Evolutionary conservation across 495 filamentous ascomycete genomes (phyloP).

Genomic region (Talaromyces proteolyticus): DNA sequence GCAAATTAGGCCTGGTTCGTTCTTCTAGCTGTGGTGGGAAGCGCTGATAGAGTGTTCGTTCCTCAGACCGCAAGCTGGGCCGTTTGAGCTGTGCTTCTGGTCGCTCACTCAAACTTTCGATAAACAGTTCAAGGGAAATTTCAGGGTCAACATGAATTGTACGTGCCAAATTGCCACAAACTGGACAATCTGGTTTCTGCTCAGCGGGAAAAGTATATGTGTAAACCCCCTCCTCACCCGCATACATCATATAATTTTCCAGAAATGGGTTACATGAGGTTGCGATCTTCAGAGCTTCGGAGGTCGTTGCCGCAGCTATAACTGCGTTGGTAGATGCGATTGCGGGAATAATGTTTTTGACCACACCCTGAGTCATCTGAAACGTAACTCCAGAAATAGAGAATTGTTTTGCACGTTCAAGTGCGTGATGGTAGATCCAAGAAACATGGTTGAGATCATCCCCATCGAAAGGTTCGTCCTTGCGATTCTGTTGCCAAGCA

Average conservation of each 20-base stretch:
- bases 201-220: slow-evolving; percentile 95
- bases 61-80: slow-evolving; percentile 76
- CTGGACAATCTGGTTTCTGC: slow-evolving; percentile 88
- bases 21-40: slow-evolving; percentile 73
- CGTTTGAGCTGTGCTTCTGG: slow-evolving; percentile 88
- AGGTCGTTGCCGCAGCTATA: slow-evolving; percentile 90
- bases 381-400: slow-evolving; percentile 92
- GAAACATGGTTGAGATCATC: slow-evolving; percentile 96
- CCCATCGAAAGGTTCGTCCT: slow-evolving; percentile 71
- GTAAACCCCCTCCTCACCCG: slow-evolving; percentile 88
- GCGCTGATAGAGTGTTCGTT: slow-evolving; percentile 84
- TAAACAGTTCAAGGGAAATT: slow-evolving; percentile 75
- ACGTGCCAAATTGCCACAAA: slow-evolving; percentile 79
- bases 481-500: slow-evolving; percentile 57
- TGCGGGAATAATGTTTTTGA: slow-evolving; percentile 99
- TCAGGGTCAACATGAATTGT: slow-evolving; percentile 64
- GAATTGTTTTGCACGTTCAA: slow-evolving; percentile 76
- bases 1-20: slow-evolving; percentile 75
- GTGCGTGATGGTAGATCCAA: slow-evolving; percentile 89
- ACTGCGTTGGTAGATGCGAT: slow-evolving; percentile 98
- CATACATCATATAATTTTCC: slow-evolving; percentile 99
- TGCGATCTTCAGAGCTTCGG: slow-evolving; percentile 92
- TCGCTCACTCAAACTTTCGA: slow-evolving; percentile 74
- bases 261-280: slow-evolving; percentile 75
- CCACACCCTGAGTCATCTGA: slow-evolving; percentile 92